These are phyloP conservation scores for Podila clonocystis DNA, from an alignment of 192 early-diverging fungal species.

Conservation along the genomic window DNA sequence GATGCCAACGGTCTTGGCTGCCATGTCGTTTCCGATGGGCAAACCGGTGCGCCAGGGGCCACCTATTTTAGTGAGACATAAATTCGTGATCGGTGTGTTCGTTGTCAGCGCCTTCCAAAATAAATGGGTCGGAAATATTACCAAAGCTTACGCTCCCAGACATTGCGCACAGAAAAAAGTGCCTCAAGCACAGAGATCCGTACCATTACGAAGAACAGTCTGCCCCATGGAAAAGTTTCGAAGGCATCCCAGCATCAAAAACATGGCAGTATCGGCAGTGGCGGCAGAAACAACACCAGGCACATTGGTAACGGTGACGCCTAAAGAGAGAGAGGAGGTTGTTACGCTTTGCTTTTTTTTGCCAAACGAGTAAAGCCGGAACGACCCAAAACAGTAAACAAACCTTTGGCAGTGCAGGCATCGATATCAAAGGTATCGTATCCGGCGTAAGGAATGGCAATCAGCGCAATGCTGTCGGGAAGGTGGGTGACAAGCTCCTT, in stretches of 20 bases:
- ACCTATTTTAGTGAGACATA: conserved; percentile 6
- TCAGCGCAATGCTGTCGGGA: conserved; percentile 28
- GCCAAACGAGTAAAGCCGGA: not conserved
- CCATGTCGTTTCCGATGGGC: conserved; percentile 50
- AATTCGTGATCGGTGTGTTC: not conserved
- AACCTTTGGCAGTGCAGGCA: conserved; percentile 48
- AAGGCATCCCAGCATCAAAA: conserved; percentile 59
- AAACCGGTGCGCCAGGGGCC: conserved; percentile 49
- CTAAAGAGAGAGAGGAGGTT: conserved; percentile 7
- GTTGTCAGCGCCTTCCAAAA: not conserved
- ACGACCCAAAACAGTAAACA: not conserved
- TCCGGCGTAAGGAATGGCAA: conserved; percentile 40
- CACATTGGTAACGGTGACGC: conserved; percentile 56
- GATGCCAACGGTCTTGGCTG: conserved; percentile 54
- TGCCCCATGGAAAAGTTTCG: conserved; percentile 51
- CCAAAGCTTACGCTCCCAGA: too few relatives aligned
- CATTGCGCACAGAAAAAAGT: not conserved
- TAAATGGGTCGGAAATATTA: not conserved
- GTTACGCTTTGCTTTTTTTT: not conserved
- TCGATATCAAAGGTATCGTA: conserved; percentile 55
- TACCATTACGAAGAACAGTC: conserved; percentile 53
- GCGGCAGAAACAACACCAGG: conserved; percentile 51
- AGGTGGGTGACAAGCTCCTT: conserved; percentile 4
- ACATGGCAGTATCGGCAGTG: conserved; percentile 58
- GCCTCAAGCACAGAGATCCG: not conserved